phyloP scores from a whole-genome alignment of 768 basidiomycete genomes.

The Mycena capillaripes region DNA sequence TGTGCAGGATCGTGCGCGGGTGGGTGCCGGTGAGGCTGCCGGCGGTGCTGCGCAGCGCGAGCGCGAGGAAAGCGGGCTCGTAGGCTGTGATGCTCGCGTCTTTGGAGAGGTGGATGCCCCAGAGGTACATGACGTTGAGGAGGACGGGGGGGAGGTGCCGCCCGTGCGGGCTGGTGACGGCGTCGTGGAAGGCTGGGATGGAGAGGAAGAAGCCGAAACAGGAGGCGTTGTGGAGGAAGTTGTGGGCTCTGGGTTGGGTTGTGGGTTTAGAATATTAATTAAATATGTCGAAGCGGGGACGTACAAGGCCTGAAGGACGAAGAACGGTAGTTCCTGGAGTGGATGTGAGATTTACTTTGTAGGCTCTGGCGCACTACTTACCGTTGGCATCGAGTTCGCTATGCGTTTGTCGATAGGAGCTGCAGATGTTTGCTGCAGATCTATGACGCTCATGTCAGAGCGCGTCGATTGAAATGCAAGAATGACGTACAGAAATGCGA shows the following conservation, averaged over 20 bases:
- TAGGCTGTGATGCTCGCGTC: slow-evolving; percentile 41
- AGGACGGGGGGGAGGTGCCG: slow-evolving; percentile 42
- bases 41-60: slow-evolving; percentile 49
- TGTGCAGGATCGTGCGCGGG: slow-evolving; percentile 47
- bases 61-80: slow-evolving; percentile 51
- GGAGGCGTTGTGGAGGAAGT: slow-evolving; percentile 54
- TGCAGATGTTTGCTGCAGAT: slow-evolving; percentile 18
- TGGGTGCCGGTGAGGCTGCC: slow-evolving; percentile 48
- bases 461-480: no score
- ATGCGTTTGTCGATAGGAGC: not conserved
- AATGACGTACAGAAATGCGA: slow-evolving; percentile 23
- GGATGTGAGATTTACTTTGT: not conserved
- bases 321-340: slow-evolving; percentile 24
- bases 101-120: slow-evolving; percentile 37
- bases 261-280: not conserved
- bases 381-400: slow-evolving; percentile 12
- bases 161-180: slow-evolving; percentile 28
- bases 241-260: slow-evolving; percentile 22
- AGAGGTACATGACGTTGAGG: slow-evolving; percentile 45
- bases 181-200: slow-evolving; percentile 52
- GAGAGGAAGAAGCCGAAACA: slow-evolving; percentile 64
- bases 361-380: not conserved
- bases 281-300: not conserved
- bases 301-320: slow-evolving; percentile 33
- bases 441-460: not conserved